Base-by-base conservation (phyloP, 345 rosid species). In the Bruguiera gymnorhiza region DNA sequence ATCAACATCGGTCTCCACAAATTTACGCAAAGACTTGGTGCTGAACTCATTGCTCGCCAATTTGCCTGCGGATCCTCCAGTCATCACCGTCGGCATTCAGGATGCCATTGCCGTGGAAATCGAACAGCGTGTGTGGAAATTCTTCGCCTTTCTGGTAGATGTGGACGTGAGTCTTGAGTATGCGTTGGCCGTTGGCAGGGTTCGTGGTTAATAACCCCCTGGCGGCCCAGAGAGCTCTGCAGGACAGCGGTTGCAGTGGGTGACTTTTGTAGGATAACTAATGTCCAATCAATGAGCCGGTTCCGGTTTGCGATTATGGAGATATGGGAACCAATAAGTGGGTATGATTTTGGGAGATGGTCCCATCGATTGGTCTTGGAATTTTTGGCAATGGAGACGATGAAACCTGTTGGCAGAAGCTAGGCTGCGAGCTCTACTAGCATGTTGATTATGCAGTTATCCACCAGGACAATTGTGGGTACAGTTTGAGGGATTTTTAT, bases 21-120 rank as follows among this genome's bases (percentile, higher is more conserved):
- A 90, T 60, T 85, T 85, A 20, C 89, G 81, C 23, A 92, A 82
- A 3, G 95, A 88, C 10, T 79, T 86, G 21, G 90, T 82, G 75
- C 84, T 87, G 80, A 92, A 88, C 70, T 92, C 93, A 20, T 83
- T 84, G 73, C 97, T 90, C 0, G 89, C 27, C 78, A 71, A 86
- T 81, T 69, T 86, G 88, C 60, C 95, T 84, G 69, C 88, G 91
- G 66, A 83, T 70, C 80, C 78, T 87, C 96, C 89, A 89, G 43
- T 75, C 63, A 0, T 82, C 88, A 0, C 89, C 96, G 29, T 92
- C 85, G 2, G 75, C 76, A 67, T 86, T 88, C 67, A 90, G 88
- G 66, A 88, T 86, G 15, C 98, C 97, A 7, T 80, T 63, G 39
- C 98, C 92, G 2, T 88, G 91, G 61, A 92, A 75, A 80, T 88